A percentile compares a stretch with the other conserved stretches of the same genome.
phyloP scores from a whole-genome alignment of 2,329 filamentous ascomycete species.

The Lecanicillium sp. region DNA sequence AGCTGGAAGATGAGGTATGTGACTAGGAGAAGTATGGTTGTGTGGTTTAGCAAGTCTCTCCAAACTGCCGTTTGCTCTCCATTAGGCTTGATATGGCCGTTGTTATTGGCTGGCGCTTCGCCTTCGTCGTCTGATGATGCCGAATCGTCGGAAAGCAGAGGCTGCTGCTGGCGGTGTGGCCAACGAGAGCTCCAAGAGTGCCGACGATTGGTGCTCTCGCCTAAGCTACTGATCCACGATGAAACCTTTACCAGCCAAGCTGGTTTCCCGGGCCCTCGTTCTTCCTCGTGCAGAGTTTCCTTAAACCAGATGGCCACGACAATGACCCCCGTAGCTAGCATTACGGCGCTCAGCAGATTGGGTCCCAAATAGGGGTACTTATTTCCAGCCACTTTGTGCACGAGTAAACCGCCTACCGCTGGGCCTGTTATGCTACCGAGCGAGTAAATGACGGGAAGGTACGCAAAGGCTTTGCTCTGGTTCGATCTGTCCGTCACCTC shows the following conservation, averaged over 20 bases:
- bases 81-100: slow-evolving; percentile 34
- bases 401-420: slow-evolving; percentile 77
- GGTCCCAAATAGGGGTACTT: slow-evolving; percentile 77
- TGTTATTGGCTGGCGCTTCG: slow-evolving; percentile 14
- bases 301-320: slow-evolving; percentile 75
- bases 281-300: slow-evolving; percentile 52
- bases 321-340: slow-evolving; percentile 65
- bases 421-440: slow-evolving; percentile 90
- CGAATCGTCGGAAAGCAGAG: slow-evolving; percentile 19
- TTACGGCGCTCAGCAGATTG: slow-evolving; percentile 67
- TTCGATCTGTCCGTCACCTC: slow-evolving; percentile 94
- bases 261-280: slow-evolving; percentile 21
- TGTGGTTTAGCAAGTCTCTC: slow-evolving; percentile 62
- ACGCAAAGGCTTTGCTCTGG: slow-evolving; percentile 88
- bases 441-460: slow-evolving; percentile 92
- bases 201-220: slow-evolving; percentile 14
- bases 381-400: slow-evolving; percentile 50
- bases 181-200: slow-evolving; percentile 30
- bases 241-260: slow-evolving; percentile 23
- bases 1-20: slow-evolving; percentile 93
- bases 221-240: slow-evolving; percentile 17
- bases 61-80: slow-evolving; percentile 34
- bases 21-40: slow-evolving; percentile 70
- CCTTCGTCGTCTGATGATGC: slow-evolving; percentile 19
- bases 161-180: slow-evolving; percentile 22